Conservation (phyloP, 768 basidiomycete species). For the Pilatotrama ljubarskyi region DNA sequence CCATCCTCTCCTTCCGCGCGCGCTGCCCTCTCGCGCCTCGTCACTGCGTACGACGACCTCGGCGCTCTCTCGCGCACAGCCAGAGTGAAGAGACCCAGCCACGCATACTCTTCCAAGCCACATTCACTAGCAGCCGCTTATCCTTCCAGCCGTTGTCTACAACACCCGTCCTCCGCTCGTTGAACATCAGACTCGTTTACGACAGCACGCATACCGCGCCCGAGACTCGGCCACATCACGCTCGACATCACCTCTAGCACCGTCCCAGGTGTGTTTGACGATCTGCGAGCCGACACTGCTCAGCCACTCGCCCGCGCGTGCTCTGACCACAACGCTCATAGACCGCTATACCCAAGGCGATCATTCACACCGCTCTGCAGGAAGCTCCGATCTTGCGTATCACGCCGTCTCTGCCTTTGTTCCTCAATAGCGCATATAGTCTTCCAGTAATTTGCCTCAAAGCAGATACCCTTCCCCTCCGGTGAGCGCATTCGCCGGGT, state of each 20-base stretch:
- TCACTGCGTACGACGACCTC: not conserved
- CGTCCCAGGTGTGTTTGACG: not conserved
- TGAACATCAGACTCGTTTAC: not conserved
- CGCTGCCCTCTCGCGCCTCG: not conserved
- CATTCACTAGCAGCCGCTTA: not conserved
- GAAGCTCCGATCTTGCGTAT: not conserved
- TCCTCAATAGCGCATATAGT: not conserved
- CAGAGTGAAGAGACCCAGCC: too few species aligned
- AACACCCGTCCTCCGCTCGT: not conserved
- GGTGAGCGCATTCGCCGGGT: not conserved
- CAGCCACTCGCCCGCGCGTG: not conserved
- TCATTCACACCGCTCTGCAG: not conserved
- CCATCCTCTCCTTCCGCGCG: conserved; percentile 36
- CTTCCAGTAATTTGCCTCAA: not conserved
- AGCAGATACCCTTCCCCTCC: not conserved
- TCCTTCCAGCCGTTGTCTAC: too few species aligned
- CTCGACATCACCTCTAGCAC: not conserved
- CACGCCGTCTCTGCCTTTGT: not conserved
- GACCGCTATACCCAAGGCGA: not conserved
- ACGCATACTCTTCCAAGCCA: not conserved
- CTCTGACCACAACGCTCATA: not conserved
- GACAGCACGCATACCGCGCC: not conserved
- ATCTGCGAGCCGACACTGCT: not conserved
- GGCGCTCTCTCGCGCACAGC: not conserved
- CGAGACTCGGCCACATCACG: not conserved